Conservation (phyloP, 2,329 filamentous ascomycete species). For the Fusarium sp. region DNA sequence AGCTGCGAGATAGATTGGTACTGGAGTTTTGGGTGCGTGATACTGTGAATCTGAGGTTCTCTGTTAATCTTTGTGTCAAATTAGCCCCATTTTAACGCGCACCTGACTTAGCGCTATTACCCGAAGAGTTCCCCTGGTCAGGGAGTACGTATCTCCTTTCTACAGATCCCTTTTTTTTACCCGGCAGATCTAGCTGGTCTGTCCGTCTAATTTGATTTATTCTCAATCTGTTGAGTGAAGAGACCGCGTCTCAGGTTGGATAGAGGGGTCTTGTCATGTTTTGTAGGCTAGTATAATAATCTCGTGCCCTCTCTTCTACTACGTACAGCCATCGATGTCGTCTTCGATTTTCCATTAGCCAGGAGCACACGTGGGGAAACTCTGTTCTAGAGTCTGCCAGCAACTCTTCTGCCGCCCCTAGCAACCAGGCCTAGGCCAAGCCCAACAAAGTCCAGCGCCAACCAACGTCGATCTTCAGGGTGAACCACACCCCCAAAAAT, state of each 20-base stretch:
- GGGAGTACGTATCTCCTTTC: conserved; percentile 34
- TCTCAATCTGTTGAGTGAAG: conserved; percentile 3
- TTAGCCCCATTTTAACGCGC: conserved; percentile 42
- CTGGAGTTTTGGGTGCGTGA: not conserved
- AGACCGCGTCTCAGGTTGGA: conserved; percentile 5
- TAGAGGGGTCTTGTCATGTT: not conserved
- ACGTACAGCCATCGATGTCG: conserved; percentile 9
- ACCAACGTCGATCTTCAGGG: conserved; percentile 41
- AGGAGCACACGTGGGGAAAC: conserved; percentile 34
- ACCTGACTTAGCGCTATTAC: conserved; percentile 43
- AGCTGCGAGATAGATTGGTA: conserved; percentile 49
- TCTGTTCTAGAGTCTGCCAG: conserved; percentile 34
- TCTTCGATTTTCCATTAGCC: conserved; percentile 25
- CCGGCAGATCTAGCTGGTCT: conserved; percentile 17
- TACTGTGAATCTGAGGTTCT: not conserved
- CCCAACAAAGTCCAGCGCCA: conserved; percentile 33
- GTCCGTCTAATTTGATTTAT: conserved; percentile 9
- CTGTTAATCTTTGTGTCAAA: conserved; percentile 30
- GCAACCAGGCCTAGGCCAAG: conserved; percentile 31
- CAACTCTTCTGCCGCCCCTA: conserved; percentile 42
- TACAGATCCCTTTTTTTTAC: conserved; percentile 10
- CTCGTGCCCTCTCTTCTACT: conserved; percentile 19
- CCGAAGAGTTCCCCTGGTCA: conserved; percentile 32
- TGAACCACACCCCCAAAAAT: conserved; percentile 33
- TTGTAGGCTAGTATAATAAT: conserved; percentile 2